A percentile compares a stretch with the other conserved stretches of the same genome.
These are phyloP conservation scores for Solanum tarapatanum DNA, from an alignment of 257 asterid species.

Conservation along the genomic window DNA sequence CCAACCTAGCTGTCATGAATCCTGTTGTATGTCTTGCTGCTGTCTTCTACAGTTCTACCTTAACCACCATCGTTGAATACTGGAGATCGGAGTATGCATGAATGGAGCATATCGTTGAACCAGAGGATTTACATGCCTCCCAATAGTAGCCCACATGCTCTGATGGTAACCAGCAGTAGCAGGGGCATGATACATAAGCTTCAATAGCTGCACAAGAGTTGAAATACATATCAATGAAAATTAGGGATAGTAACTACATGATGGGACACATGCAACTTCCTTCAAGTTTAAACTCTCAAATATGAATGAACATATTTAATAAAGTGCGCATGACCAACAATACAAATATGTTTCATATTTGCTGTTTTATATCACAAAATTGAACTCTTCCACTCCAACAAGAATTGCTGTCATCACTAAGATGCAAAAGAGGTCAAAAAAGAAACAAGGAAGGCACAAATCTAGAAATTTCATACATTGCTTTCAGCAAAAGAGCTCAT, in stretches of 20 bases:
- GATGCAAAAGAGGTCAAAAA: not conserved
- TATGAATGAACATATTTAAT: not conserved
- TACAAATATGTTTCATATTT: not conserved
- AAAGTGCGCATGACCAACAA: not conserved
- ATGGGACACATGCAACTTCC: not conserved
- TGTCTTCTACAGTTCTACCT: slow-evolving; percentile 33
- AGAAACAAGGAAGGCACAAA: not conserved
- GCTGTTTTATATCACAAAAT: not conserved
- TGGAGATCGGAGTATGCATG: slow-evolving; percentile 57
- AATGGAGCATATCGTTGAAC: slow-evolving; percentile 66
- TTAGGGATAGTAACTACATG: not conserved
- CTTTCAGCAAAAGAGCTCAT: not conserved
- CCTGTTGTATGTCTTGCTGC: not conserved
- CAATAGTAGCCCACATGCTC: slow-evolving; percentile 83
- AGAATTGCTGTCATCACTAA: not conserved
- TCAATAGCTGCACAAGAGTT: slow-evolving; percentile 49
- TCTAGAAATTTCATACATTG: not conserved
- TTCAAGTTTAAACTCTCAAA: not conserved
- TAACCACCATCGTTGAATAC: slow-evolving; percentile 74
- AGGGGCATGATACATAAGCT: slow-evolving; percentile 92
- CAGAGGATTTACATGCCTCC: slow-evolving; percentile 45
- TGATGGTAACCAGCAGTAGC: slow-evolving; percentile 80
- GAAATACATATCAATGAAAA: not conserved
- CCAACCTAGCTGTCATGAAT: not conserved
- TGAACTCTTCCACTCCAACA: not conserved